These are phyloP conservation scores for Suillus tomentosus DNA, from an alignment of 768 basidiomycete genomes.

Conservation along the genomic window DNA sequence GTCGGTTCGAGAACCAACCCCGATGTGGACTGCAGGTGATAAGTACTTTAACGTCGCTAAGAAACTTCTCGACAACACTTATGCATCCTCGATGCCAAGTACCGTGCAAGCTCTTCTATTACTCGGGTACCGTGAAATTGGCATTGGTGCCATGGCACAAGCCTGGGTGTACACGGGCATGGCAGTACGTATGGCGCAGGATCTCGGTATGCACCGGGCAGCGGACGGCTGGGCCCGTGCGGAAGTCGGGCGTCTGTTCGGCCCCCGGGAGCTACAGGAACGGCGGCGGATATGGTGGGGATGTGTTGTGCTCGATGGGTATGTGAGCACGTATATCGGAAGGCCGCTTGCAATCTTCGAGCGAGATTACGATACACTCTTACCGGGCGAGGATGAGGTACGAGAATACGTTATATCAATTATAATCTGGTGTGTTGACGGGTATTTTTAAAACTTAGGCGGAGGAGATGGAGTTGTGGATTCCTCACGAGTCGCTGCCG, in stretches of 20 bases:
- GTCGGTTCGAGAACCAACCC: slow-evolving; percentile 44
- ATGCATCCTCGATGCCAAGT: slow-evolving; percentile 69
- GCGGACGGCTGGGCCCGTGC: slow-evolving; percentile 77
- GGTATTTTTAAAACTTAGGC: slow-evolving; percentile 35
- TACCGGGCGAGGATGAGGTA: slow-evolving; percentile 66
- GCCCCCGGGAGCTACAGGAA: slow-evolving; percentile 62
- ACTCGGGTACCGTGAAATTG: slow-evolving; percentile 83
- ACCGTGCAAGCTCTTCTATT: slow-evolving; percentile 82
- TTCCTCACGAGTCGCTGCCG: slow-evolving; percentile 41
- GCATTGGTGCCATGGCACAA: slow-evolving; percentile 87
- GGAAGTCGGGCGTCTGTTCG: slow-evolving; percentile 60
- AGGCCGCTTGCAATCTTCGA: slow-evolving; percentile 76
- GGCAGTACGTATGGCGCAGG: slow-evolving; percentile 92
- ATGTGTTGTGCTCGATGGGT: slow-evolving; percentile 78
- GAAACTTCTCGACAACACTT: slow-evolving; percentile 61
- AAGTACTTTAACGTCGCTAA: slow-evolving; percentile 70
- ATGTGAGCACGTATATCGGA: slow-evolving; percentile 78
- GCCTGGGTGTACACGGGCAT: slow-evolving; percentile 87
- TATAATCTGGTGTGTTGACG: slow-evolving; percentile 1
- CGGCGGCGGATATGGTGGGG: slow-evolving; percentile 77
- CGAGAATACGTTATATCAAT: slow-evolving; percentile 15
- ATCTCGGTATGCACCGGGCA: slow-evolving; percentile 79
- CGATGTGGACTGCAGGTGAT: slow-evolving; percentile 87
- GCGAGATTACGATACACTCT: slow-evolving; percentile 70
- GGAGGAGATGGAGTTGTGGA: slow-evolving; percentile 66